Evolutionary conservation across 805 yeast genomes (phyloP).

Genomic region (Ogataea chonburiensis): DNA sequence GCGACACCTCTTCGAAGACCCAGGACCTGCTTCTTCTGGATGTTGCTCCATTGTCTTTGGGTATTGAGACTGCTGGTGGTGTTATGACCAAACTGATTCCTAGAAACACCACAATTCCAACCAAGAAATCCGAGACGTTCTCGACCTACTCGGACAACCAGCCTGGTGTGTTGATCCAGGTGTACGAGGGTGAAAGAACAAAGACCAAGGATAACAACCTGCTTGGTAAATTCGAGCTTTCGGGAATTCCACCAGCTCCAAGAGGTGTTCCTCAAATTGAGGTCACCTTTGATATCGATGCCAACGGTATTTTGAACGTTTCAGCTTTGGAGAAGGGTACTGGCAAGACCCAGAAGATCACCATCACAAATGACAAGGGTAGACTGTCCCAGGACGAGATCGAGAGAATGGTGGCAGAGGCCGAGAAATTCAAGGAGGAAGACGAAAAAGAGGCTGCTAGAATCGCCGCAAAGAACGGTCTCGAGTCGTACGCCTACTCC

Average conservation of each 20-base stretch:
- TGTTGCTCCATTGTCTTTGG: slow-evolving; percentile 89
- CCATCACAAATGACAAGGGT: slow-evolving; percentile 46
- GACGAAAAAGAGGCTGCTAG: slow-evolving; percentile 59
- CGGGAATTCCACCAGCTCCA: slow-evolving; percentile 72
- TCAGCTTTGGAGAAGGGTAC: slow-evolving; percentile 57
- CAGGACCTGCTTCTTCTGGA: slow-evolving; percentile 92
- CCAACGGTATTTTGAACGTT: slow-evolving; percentile 69
- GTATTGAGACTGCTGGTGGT: slow-evolving; percentile 85
- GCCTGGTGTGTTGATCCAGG: slow-evolving; percentile 77
- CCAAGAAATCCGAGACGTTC: slow-evolving; percentile 68
- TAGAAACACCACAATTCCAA: slow-evolving; percentile 75
- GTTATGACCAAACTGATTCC: slow-evolving; percentile 77
- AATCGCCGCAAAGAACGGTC: slow-evolving; percentile 55
- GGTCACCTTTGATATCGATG: slow-evolving; percentile 77
- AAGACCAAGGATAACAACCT: slow-evolving; percentile 74
- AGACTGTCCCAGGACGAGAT: slow-evolving; percentile 63
- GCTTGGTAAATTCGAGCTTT: slow-evolving; percentile 70
- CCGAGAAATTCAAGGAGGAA: slow-evolving; percentile 61
- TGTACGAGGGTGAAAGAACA: slow-evolving; percentile 79
- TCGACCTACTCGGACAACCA: slow-evolving; percentile 85
- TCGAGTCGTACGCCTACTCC: slow-evolving; percentile 57
- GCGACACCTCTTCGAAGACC: slow-evolving; percentile 94
- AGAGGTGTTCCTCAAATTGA: slow-evolving; percentile 80
- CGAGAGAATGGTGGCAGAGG: slow-evolving; percentile 63
- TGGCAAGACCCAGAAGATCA: slow-evolving; percentile 50